A percentile compares a stretch with the other conserved stretches of the same genome.
phyloP scores from a whole-genome alignment of 2,329 filamentous ascomycete genomes.

The Alternaria viburni region DNA sequence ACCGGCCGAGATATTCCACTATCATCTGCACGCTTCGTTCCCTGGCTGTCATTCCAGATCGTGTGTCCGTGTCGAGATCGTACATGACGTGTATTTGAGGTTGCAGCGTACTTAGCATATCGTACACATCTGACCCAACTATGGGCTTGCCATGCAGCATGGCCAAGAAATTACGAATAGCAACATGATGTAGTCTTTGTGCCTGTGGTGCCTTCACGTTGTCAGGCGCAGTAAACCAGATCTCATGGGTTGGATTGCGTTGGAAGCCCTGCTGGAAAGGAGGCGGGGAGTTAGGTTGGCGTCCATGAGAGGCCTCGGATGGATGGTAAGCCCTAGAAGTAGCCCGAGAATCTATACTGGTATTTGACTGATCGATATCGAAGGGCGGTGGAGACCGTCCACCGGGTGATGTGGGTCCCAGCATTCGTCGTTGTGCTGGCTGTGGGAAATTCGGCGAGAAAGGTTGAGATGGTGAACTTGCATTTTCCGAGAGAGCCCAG shows the following conservation, averaged over 20 bases:
- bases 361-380: conserved; percentile 37
- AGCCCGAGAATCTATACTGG: conserved; percentile 14
- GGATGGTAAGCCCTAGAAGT: conserved; percentile 24
- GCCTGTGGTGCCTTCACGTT: conserved; percentile 54
- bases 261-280: conserved; percentile 13
- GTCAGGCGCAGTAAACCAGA: conserved; percentile 67
- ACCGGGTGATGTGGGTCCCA: conserved; percentile 31
- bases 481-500: conserved; percentile 33
- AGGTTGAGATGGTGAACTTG: conserved; percentile 24
- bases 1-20: conserved; percentile 64
- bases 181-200: conserved; percentile 66
- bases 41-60: conserved; percentile 35
- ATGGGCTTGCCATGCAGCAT: conserved; percentile 68
- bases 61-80: conserved; percentile 51
- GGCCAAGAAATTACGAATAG: conserved; percentile 73
- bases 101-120: conserved; percentile 68
- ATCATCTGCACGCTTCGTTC: conserved; percentile 64
- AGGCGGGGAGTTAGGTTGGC: conserved; percentile 18
- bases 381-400: conserved; percentile 38
- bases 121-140: conserved; percentile 68
- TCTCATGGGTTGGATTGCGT: conserved; percentile 52
- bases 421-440: conserved; percentile 30
- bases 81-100: conserved; percentile 63
- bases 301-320: conserved; percentile 14
- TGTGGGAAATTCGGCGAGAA: conserved; percentile 25